Evolutionary conservation across 805 yeast species (phyloP), one percentile per base, ranked within the genome.

Genomic region (Teunomyces pallodes): DNA sequence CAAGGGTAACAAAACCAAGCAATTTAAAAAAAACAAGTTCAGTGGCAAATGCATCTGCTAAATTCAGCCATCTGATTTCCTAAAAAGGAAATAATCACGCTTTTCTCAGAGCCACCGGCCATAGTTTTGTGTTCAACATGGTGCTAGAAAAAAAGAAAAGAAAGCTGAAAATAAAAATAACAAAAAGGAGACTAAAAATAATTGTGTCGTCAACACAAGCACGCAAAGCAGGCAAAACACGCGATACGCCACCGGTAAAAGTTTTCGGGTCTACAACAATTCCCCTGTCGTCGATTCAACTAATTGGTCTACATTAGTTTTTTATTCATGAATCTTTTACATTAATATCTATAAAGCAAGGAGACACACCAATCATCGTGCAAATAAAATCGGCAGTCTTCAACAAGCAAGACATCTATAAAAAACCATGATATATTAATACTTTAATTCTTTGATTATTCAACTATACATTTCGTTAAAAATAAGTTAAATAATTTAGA

Each of bases 401-500:
- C 44, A 42, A 42, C 44, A 10, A 42, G 35, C 36, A 9, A 16
- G 28, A 13, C 31, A 24, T 31, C 24, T 32, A 42, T 32, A 32
- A 12, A 16, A 28, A 27, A 39, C 5, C 29, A 20, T 27, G 31
- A n/a, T 36, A n/a, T 32, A 17, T 42, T 14, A 5, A n/a, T 30
- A 13, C 35, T 32, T 30, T 29, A 20, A 43, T 24, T 33, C 40
- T 24, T 30, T 20, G 38, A 16, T 32, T 32, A 16, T 32, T 26
- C 33, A 42, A 28, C 31, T 43, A 31, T 33, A 43, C 16, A 43
- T 35, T 43, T 20, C 12, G 29, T 31, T 38, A 32, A 26, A 32
- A 33, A 29, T 35, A 13, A 45, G 31, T 35, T 40, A 47, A 17
- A 30, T 14, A 48, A 53, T 64, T 70, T 73, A 74, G 60, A 75